Base-by-base conservation (phyloP, 2,329 filamentous ascomycete species). In the Colletotrichum filicis region DNA sequence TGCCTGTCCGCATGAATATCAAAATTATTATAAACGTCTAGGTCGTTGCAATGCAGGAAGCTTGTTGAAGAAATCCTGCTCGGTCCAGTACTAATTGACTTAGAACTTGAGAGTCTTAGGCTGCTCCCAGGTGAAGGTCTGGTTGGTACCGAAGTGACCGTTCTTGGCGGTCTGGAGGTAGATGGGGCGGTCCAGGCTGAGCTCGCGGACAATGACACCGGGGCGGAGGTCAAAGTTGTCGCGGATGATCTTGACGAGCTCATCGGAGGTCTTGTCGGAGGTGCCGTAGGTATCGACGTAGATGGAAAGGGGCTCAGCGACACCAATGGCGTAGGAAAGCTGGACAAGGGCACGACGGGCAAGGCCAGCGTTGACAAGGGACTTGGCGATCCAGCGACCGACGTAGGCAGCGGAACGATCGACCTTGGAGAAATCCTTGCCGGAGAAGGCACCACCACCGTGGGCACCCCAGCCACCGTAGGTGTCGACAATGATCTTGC, bases 391-490 rank as follows among this genome's bases (percentile, higher is more conserved):
- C 97, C 97, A 99, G 84, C 97, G 95, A 79, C 91, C 95, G 79
- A 98, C 92, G 89, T 99, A 99, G 82, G 97, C 97, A 78, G 97
- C 97, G 66, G 97, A 98, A 80, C 97, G 94, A 85, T 99, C 97
- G 87, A 99, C 97, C 92, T 99, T 99, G 91, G 95, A 98, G 92
- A 98, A 99, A 86, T 99, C 97, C 93, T 99, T 99, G 82, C 97
- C 97, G 81, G 97, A 98, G 94, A 99, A 99, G 85, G 97, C 97
- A 93, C 97, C 97, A 90, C 97, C 97, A 90, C 97, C 97, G 91
- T 99, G 97, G 80, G 97, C 97, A 88, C 97, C 97, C 97, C 97
- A 98, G 82, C 97, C 97, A 89, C 97, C 97, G 89, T 99, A 99
- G 85, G 97, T 98, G 89, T 99, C 97, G 84, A 99, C 97, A 78